Evolutionary conservation across 352 stramenopile genomes (phyloP).

Genomic region (Globisporangium spiculum): DNA sequence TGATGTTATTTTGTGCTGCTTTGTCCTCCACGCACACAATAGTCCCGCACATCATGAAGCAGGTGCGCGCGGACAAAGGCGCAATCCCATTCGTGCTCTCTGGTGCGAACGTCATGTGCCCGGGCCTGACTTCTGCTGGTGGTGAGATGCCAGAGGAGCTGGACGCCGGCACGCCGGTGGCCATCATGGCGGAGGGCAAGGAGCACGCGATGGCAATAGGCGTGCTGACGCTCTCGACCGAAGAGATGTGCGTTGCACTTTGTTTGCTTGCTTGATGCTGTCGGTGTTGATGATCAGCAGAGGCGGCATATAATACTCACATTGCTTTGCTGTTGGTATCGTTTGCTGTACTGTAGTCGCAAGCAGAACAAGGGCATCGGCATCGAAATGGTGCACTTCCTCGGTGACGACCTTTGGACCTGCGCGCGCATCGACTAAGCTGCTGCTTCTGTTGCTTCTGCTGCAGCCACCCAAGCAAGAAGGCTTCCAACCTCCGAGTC

Average conservation of each 20-base stretch:
- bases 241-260: slow-evolving; percentile 87
- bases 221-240: slow-evolving; percentile 94
- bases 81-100: slow-evolving; percentile 98
- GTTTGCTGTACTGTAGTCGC: slow-evolving; percentile 43
- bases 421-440: slow-evolving; percentile 75
- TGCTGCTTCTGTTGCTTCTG: background rate
- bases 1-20: background rate
- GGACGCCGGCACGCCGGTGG: slow-evolving; percentile 78
- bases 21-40: background rate
- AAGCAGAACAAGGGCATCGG: slow-evolving; percentile 96
- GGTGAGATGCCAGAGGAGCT: slow-evolving; percentile 91
- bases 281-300: background rate
- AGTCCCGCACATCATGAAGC: slow-evolving; percentile 92
- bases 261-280: background rate
- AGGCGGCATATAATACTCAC: background rate
- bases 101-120: slow-evolving; percentile 98
- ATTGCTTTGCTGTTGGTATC: slow-evolving; percentile 1
- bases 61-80: slow-evolving; percentile 95
- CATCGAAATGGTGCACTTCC: slow-evolving; percentile 96
- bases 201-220: slow-evolving; percentile 96
- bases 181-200: slow-evolving; percentile 98
- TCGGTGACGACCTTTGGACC: slow-evolving; percentile 96
- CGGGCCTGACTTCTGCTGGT: slow-evolving; percentile 94
- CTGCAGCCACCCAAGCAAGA: no score
- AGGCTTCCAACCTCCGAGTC: background rate